These are phyloP conservation scores for Saprolegnia diclina DNA, from an alignment of 352 stramenopile genomes.

Conservation along the genomic window DNA sequence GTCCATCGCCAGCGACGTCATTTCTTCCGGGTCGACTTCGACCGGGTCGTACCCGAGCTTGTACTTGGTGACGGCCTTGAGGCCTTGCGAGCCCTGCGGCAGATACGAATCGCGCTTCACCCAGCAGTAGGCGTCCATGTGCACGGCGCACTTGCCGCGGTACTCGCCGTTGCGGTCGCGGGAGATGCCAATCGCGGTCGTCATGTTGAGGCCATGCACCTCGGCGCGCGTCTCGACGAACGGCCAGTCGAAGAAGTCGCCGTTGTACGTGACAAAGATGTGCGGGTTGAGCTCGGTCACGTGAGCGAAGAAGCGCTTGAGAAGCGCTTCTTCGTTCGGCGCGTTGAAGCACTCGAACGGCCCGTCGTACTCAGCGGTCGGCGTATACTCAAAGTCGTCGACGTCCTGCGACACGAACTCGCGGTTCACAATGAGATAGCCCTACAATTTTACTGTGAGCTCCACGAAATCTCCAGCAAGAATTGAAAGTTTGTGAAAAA, in stretches of 20 bases:
- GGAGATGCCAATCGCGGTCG: slow-evolving; percentile 31
- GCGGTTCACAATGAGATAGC: slow-evolving; percentile 96
- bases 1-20: slow-evolving; percentile 93
- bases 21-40: slow-evolving; percentile 98
- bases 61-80: slow-evolving; percentile 99
- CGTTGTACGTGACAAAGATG: slow-evolving; percentile 99
- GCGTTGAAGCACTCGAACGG: slow-evolving; percentile 98
- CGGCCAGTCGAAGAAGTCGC: slow-evolving; percentile 99
- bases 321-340: slow-evolving; percentile 65
- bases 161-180: slow-evolving; percentile 72
- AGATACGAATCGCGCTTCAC: slow-evolving; percentile 99
- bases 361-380: slow-evolving; percentile 87
- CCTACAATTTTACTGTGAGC: too few species aligned
- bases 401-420: slow-evolving; percentile 97
- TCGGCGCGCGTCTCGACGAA: slow-evolving; percentile 94
- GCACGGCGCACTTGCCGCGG: slow-evolving; percentile 87
- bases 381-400: slow-evolving; percentile 98
- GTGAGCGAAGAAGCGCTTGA: slow-evolving; percentile 88
- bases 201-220: slow-evolving; percentile 59
- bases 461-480: too few species aligned
- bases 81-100: slow-evolving; percentile 95
- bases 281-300: slow-evolving; percentile 90
- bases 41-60: slow-evolving; percentile 99
- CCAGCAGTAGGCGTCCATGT: slow-evolving; percentile 99
- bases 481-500: too few species aligned